phyloP scores from a whole-genome alignment of 768 basidiomycete genomes.

The Lactifluus volemus region DNA sequence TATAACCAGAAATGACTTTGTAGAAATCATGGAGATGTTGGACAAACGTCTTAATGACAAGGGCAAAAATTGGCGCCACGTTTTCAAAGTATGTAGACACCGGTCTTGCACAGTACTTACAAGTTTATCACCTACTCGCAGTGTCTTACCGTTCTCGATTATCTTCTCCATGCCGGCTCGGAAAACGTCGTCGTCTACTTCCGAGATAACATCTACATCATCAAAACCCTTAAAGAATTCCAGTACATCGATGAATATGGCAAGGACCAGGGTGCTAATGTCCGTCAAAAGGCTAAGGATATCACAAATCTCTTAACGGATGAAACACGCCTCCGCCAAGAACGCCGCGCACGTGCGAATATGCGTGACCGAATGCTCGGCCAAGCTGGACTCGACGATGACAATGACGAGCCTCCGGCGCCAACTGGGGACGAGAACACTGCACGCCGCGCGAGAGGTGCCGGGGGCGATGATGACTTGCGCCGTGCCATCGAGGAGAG shows the following conservation, averaged over 20 bases:
- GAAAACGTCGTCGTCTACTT: constrained; percentile 99
- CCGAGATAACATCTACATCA: constrained; percentile 91
- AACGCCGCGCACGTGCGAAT: constrained; percentile 70
- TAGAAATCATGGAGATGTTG: constrained; percentile 99
- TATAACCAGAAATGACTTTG: constrained; percentile 74
- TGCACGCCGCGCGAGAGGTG: constrained; percentile 26
- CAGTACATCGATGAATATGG: constrained; percentile 92
- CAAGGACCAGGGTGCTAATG: constrained; percentile 98
- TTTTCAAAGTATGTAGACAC: constrained; percentile 70
- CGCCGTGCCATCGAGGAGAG: constrained; percentile 83
- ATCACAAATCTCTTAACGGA: constrained; percentile 92
- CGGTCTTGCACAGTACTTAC: background rate
- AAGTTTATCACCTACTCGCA: constrained; percentile 24
- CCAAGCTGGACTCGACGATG: constrained; percentile 37
- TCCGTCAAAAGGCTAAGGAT: constrained; percentile 95
- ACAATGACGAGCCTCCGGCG: constrained; percentile 22
- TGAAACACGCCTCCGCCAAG: constrained; percentile 73
- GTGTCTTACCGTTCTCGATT: constrained; percentile 92
- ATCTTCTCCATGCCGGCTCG: constrained; percentile 90
- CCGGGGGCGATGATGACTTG: constrained; percentile 63
- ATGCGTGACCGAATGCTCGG: constrained; percentile 95
- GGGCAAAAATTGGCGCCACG: constrained; percentile 99
- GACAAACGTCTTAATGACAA: constrained; percentile 98
- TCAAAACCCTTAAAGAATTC: constrained; percentile 99
- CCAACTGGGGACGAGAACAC: constrained; percentile 41